Base-by-base conservation (phyloP, 78 protist genomes). In the Dictyostelium intermedium region DNA sequence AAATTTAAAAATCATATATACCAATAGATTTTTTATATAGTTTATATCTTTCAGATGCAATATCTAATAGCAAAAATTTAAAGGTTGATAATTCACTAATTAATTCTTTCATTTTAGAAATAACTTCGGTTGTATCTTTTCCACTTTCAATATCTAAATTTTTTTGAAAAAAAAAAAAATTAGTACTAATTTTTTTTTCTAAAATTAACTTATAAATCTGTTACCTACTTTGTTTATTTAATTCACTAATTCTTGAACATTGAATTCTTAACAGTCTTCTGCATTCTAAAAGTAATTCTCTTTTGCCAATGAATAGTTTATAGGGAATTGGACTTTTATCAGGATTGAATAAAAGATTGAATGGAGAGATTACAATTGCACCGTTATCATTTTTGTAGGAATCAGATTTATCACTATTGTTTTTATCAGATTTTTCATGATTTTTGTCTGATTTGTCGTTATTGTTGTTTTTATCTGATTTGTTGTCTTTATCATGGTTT, bases 211-310 rank as follows among this genome's bases (percentile, higher is more conserved):
- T n/a, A n/a, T n/a, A n/a, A n/a, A n/a, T 27, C 50, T 85, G 39
- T 35, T 73, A 56, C 66, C 20, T 56, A 56, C 66, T 87, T 79
- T 87, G 93, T 43, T 89, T 89, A 32, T 89, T 89, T 8, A 89
- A 37, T 9, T 89, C 87, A 50, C 82, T 63, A 13, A 89, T 89
- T 78, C 94, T 78, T 18, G 94, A 74, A 61, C 94, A 89, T 80
- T 89, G 94, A 61, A 89, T 30, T 81, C 94, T 78, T 70, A 89
- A 45, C 45, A 89, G 41, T 70, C 94, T 60, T 89, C 94, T 60
- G 25, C 94, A 89, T 50, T 89, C 94, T 35, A 89, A 69, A 20
- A 78, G 50, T 23, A 89, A 34, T 45, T 89, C 94, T 43, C 94
- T 32, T 43, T 89, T 89, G 3, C 94, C 86, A 80, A 89, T 69